Evolutionary conservation across 1,284 basidiomycete genomes (phyloP).

Genomic region (Caloboletus firmus): DNA sequence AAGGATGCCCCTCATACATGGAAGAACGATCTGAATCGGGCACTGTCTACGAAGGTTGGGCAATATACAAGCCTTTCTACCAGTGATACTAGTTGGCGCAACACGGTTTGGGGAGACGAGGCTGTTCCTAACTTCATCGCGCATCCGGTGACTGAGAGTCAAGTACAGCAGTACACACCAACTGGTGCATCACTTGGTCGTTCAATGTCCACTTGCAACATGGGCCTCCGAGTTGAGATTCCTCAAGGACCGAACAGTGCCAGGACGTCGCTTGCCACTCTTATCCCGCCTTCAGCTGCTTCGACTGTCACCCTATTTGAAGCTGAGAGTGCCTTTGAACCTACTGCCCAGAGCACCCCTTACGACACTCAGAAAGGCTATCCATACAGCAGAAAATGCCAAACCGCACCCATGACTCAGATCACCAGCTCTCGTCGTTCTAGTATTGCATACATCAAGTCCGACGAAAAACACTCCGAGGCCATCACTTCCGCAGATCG

Average conservation of each 20-base stretch:
- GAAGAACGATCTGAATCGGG: constrained; percentile 51
- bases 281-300: constrained; percentile 50
- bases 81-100: constrained; percentile 45
- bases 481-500: constrained; percentile 25
- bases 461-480: constrained; percentile 37
- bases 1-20: constrained; percentile 57
- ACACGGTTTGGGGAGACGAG: constrained; percentile 51
- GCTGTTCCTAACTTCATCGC: constrained; percentile 35
- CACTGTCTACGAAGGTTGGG: constrained; percentile 44
- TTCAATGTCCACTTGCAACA: constrained; percentile 45
- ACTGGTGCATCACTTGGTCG: constrained; percentile 35
- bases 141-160: constrained; percentile 40
- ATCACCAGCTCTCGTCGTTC: constrained; percentile 42
- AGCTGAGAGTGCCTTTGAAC: constrained; percentile 39
- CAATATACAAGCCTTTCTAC: constrained; percentile 40
- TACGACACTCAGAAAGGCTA: constrained; percentile 44
- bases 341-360: constrained; percentile 62
- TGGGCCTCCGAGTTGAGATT: constrained; percentile 50
- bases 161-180: constrained; percentile 31
- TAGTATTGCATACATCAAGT: constrained; percentile 64
- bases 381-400: constrained; percentile 37
- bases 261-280: constrained; percentile 50
- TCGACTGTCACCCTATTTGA: constrained; percentile 64
- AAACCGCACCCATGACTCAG: constrained; percentile 32
- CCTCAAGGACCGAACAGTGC: constrained; percentile 48